Base-by-base conservation (phyloP, 2,329 filamentous ascomycete genomes). In the Hymenoscyphus repandus region DNA sequence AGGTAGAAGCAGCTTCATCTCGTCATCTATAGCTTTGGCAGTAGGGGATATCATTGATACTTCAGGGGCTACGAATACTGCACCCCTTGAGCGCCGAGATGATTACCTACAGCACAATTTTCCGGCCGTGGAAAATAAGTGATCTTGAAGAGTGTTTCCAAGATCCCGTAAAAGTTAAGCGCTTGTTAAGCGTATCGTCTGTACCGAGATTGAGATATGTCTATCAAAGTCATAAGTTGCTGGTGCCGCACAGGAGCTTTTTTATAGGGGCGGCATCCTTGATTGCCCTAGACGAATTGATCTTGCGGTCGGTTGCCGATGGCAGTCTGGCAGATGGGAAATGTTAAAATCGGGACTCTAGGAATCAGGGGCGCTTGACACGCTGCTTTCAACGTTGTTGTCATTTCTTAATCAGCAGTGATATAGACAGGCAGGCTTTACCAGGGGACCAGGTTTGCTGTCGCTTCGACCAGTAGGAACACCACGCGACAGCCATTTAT, bases 281-380 rank as follows among this genome's bases (percentile, higher is more conserved):
- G n/a, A n/a, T 13, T 31, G 36, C 45, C 45, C 45, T 36, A 47
- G 45, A 37, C 36, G 22, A 7, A 27, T 4, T 27, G 22, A 17
- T 17, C 17, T 40, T 40, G 38, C n/a, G 13, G 17, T 40, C 17
- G 38, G 38, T 40, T 40, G 38, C 38, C 38, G 38, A 40, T 40
- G 38, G 38, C 38, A 37, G 39, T 41, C 31, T 49, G 41, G 47
- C 41, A 40, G 47, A 49, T 45, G 47, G 17, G 33, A 17, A 33
- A 38, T 33, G 31, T 41, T 43, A 22, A 47, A 49, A 43, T 49
- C 33, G 47, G 47, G 40, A 31, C 22, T 49, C 47, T 20, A 47
- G 34, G n/a, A 40, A 39, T 39, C 27, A 47, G 46, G 52, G 45
- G 49, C 50, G 53, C 52, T 52, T 58, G 55, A 15, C 32, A 45